Base-by-base conservation (phyloP, 805 yeast genomes). In the Candida ulmi region DNA sequence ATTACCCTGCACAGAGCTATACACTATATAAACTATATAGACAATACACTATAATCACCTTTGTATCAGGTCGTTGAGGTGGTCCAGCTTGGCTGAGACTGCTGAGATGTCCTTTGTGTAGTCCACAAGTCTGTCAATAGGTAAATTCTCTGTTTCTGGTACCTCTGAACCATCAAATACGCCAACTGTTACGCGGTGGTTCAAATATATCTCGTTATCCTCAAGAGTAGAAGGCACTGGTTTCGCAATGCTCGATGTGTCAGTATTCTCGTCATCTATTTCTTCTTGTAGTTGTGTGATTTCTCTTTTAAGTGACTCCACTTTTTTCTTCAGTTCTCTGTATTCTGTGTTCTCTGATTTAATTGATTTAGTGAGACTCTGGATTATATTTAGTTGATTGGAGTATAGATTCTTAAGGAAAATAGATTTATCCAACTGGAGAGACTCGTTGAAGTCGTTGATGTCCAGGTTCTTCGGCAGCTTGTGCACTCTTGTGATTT, bases 401-500 rank as follows among this genome's bases (percentile, higher is more conserved):
- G 52, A 42, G 6, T 43, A 39, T 5, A 50, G 16, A 25, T 43
- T 45, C 19, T 45, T 37, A 11, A 53, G 18, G 19, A 42, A 51
- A 8, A 33, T 25, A 15, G 46, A 32, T 17, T 52, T 50, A 30
- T 45, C 45, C 8, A 41, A 11, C 27, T 50, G 56, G 33, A 45
- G 47, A 33, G 48, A 55, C 17, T 44, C 30, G 33, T 53, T 47
- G 23, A 45, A 44, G 31, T 55, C 58, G 5, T 39, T 25, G 2
- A 26, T 29, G 21, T 45, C 38, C 13, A 44, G 12, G 2, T 33
- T 33, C 28, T 30, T 37, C 4, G 59, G 59, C 5, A 55, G 33
- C 25, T 12, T 5, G 42, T 30, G 5, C 48, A 28, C 25, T 43
- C 40, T 15, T 51, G 29, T 3, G 50, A 34, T 30, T 41, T 43